Base-by-base conservation (phyloP, 1,284 basidiomycete genomes). In the Apiotrichum sp. region DNA sequence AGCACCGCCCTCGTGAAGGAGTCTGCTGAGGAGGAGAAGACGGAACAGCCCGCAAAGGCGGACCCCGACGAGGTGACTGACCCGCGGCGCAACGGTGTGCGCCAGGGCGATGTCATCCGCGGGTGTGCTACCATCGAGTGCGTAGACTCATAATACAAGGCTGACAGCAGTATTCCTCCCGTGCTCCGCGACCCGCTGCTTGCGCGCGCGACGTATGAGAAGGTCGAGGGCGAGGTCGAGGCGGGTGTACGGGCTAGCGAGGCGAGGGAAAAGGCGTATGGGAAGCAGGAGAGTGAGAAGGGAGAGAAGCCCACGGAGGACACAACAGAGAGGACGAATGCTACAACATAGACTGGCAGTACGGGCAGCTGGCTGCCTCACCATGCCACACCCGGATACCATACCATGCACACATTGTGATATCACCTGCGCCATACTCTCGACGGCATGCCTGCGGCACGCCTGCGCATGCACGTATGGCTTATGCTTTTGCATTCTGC, bases 91-190 rank as follows among this genome's bases (percentile, higher is more conserved):
- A 62, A 52, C 52, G 66, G 56, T 9, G 65, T 77, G 13, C 62
- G 62, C 10, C 70, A 71, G 22, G 74, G 75, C 10, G 71, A 72
- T 47, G 64, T 72, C 14, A 62, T 77, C 5, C 61, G 75, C 16
- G 65, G 75, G 53, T 75, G 73, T 51, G 65, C 57, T 2, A 67
- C 71, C n/a, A 63, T 71, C 11, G 68, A 71, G 75, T 75, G 59
- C 65, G 74, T 67, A 61, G 45, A 56, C 16, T 7, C 16, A 59
- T 34, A 29, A 29, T 5, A 3, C 22, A 42, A 60, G 38, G 50
- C 10, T 13, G 32, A 49, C 60, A 62, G 59, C 41, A 70, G 69
- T 42, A 47, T 71, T 4, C 71, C 69, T 3, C 67, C 68, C 4
- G 67, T 73, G 0, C 52, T 73, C 8, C 61, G 45, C 34, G 65